Percentiles rank a stretch among this genome's conserved stretches.
These are phyloP conservation scores for Oryza brachyantha DNA, from an alignment of 176 grass and related monocot species.

Conservation along the genomic window DNA sequence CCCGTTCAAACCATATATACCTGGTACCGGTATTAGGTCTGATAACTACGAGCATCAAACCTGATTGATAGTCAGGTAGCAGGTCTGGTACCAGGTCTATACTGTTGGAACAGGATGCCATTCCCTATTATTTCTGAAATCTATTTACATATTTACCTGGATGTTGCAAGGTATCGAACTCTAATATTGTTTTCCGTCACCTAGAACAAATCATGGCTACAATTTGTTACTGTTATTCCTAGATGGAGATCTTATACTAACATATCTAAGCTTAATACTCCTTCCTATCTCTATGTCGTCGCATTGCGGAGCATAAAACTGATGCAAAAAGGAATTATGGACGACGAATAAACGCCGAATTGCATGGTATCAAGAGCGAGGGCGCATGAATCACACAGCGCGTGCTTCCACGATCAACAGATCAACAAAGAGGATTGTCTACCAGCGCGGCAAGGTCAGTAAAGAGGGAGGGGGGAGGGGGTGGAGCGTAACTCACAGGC, in stretches of 20 bases:
- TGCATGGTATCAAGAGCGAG: not conserved
- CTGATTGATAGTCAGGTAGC: no score
- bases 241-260: not conserved
- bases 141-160: not conserved
- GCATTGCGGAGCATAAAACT: not conserved
- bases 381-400: not conserved
- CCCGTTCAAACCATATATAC: no score
- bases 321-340: not conserved
- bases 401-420: not conserved
- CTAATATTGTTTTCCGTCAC: not conserved
- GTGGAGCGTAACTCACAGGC: constrained; percentile 56
- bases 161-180: not conserved
- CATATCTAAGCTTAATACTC: not conserved
- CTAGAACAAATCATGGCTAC: not conserved
- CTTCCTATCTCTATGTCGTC: not conserved
- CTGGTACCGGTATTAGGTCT: no score
- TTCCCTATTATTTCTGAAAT: no score
- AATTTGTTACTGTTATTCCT: not conserved
- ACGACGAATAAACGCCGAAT: not conserved
- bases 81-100: no score
- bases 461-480: not conserved
- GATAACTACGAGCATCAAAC: no score
- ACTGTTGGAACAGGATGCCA: no score
- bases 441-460: not conserved
- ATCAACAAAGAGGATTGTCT: not conserved